phyloP scores from a whole-genome alignment of 768 basidiomycete genomes.

The Mrakia frigida region DNA sequence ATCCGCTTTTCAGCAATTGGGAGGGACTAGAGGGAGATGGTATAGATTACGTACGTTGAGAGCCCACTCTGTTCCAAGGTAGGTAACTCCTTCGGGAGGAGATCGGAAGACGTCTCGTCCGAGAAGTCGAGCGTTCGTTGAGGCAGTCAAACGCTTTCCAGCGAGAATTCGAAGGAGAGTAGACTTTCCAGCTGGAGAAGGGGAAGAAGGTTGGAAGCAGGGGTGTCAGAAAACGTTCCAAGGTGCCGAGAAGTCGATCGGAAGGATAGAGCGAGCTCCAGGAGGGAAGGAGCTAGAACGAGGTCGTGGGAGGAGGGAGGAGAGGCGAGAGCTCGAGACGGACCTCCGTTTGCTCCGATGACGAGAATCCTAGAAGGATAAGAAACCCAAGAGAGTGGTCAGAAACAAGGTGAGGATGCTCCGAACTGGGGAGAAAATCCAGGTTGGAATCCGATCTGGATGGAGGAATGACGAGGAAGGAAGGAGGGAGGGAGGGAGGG shows the following conservation, averaged over 20 bases:
- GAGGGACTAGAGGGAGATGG: neutral
- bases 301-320: neutral
- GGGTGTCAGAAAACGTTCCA: neutral
- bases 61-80: conserved; percentile 87
- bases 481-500: neutral
- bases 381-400: neutral
- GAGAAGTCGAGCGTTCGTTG: conserved; percentile 63
- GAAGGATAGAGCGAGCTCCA: neutral
- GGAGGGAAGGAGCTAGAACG: neutral
- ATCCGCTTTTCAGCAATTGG: no score
- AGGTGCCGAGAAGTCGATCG: neutral
- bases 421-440: conserved; percentile 51
- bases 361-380: conserved; percentile 50
- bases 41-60: neutral
- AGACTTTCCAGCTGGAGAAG: conserved; percentile 68
- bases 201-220: neutral
- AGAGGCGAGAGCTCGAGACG: conserved; percentile 35
- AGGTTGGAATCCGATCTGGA: conserved; percentile 32
- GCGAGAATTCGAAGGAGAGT: conserved; percentile 90
- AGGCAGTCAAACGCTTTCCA: conserved; percentile 73
- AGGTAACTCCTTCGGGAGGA: conserved; percentile 72
- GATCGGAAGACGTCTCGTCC: conserved; percentile 84
- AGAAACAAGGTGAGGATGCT: neutral
- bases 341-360: conserved; percentile 91
- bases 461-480: neutral